Base-by-base conservation (phyloP, 1,284 basidiomycete genomes). In the Polyporus tsugae region DNA sequence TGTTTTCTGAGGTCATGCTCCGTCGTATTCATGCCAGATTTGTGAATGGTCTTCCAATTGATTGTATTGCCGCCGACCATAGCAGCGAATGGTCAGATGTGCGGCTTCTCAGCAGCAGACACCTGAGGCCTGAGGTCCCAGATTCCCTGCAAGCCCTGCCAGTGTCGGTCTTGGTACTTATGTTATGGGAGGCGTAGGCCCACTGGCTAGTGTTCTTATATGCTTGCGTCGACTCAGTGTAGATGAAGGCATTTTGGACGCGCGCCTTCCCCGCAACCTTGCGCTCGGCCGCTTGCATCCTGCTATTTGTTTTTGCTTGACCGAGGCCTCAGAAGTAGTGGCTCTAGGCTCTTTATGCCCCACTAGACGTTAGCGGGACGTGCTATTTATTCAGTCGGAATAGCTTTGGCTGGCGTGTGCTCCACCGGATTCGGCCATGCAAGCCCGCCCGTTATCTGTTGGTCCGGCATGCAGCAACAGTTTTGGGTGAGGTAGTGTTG, bases 61-160 rank as follows among this genome's bases (percentile, higher is more conserved):
- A 60, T 60, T 39, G 36, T 25, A 60, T 60, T 29, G 58, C 58
- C 58, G 58, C 58, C 58, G 58, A 39, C 22, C n/a, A 13, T 13
- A 25, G 13, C 58, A 60, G 36, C 22, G 58, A 42, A 41, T 29
- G 58, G 58, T 60, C 39, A 60, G 58, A 60, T 39, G 58, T 25
- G 22, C 39, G 58, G 58, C 39, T 60, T 60, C 36, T 41, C n/a
- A 41, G 58, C 39, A 25, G 58, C 13, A 38, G 33, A 58, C 55
- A 58, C 6, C 17, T 35, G n/a, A n/a, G n/a, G n/a, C 38, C 36
- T 38, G 19, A 10, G 33, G 35, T n/a, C 33, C 33, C 35, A n/a
- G 2, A 42, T 42, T 44, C 60, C 38, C 33, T 49, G 29, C 60
- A 36, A 62, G 60, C 19, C 19, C 44, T 29, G 29, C 29, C 29